These are phyloP conservation scores for Psilocybe subaeruginosa DNA, from an alignment of 768 basidiomycete species.

Conservation along the genomic window DNA sequence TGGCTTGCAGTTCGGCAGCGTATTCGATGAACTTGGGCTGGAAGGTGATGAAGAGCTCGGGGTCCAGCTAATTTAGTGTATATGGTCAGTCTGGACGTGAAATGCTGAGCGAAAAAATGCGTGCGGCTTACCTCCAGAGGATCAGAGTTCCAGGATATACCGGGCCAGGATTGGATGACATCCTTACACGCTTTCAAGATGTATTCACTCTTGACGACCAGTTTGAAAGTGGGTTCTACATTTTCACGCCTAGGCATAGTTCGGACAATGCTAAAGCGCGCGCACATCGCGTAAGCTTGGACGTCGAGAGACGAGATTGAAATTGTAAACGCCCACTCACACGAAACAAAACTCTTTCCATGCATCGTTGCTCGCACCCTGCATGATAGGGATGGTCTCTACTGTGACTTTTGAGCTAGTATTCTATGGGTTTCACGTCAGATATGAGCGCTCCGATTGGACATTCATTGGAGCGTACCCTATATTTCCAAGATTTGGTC, in stretches of 20 bases:
- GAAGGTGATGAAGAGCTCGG: slow-evolving; percentile 59
- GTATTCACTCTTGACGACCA: slow-evolving; percentile 61
- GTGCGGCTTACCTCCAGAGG: slow-evolving; percentile 49
- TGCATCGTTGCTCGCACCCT: slow-evolving; percentile 45
- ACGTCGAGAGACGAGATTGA: background rate
- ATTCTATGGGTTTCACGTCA: slow-evolving; percentile 36
- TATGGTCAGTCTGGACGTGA: background rate
- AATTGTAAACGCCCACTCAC: background rate
- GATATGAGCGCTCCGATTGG: background rate
- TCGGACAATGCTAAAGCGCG: slow-evolving; percentile 48
- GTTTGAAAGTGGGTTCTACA: slow-evolving; percentile 47
- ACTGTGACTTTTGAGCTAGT: slow-evolving; percentile 55
- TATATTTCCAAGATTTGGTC: slow-evolving; percentile 61
- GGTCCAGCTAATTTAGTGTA: slow-evolving; percentile 45
- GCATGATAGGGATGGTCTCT: slow-evolving; percentile 45
- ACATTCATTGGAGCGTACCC: slow-evolving; percentile 28
- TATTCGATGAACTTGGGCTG: slow-evolving; percentile 48
- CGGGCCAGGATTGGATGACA: slow-evolving; percentile 59
- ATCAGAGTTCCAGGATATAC: slow-evolving; percentile 63
- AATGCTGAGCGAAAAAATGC: background rate
- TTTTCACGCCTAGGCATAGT: slow-evolving; percentile 44
- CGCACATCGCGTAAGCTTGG: background rate
- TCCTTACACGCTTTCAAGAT: slow-evolving; percentile 60
- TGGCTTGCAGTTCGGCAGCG: slow-evolving; percentile 37
- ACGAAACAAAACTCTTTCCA: slow-evolving; percentile 55